Conservation (phyloP, 148 eudicot genomes). For the Nyssa sinensis region DNA sequence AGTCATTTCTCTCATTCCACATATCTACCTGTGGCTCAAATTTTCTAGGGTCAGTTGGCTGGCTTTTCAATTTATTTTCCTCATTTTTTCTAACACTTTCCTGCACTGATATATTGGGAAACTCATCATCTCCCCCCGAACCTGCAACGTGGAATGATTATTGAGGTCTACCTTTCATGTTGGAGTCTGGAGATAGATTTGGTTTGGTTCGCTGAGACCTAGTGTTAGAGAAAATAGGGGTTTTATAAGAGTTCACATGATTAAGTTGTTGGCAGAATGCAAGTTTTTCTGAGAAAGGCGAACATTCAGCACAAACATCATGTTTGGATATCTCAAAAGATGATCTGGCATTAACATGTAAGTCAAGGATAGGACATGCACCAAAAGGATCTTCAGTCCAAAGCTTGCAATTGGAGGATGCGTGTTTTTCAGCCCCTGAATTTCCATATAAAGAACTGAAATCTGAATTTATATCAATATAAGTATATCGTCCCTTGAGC, state of each 20-base stretch:
- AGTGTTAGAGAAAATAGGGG: conserved; percentile 7
- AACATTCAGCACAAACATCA: background rate
- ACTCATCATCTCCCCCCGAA: conserved; percentile 9
- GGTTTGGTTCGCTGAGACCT: conserved; percentile 12
- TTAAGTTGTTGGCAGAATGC: conserved; percentile 11
- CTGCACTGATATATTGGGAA: background rate
- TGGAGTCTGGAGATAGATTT: conserved; percentile 7
- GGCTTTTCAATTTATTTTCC: conserved; percentile 11
- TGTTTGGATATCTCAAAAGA: conserved; percentile 9
- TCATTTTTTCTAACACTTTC: conserved; percentile 12
- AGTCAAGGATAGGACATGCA: conserved; percentile 10
- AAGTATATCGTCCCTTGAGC: conserved; percentile 13
- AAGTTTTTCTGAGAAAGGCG: conserved; percentile 20
- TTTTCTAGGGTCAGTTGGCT: background rate
- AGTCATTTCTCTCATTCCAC: conserved; percentile 21
- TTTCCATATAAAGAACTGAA: conserved; percentile 8
- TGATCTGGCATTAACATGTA: conserved; percentile 6
- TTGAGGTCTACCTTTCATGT: conserved; percentile 1
- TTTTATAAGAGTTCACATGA: conserved; percentile 14
- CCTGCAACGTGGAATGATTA: conserved; percentile 9
- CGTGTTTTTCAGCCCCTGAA: conserved; percentile 13
- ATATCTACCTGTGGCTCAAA: conserved; percentile 19
- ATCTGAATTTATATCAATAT: conserved; percentile 16
- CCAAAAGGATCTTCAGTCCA: conserved; percentile 21
- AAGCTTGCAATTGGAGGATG: conserved; percentile 7